A percentile compares a stretch with the other conserved stretches of the same genome.
These are phyloP conservation scores for Backusella parvicylindrica DNA, from an alignment of 192 early-diverging fungal genomes.

Conservation along the genomic window DNA sequence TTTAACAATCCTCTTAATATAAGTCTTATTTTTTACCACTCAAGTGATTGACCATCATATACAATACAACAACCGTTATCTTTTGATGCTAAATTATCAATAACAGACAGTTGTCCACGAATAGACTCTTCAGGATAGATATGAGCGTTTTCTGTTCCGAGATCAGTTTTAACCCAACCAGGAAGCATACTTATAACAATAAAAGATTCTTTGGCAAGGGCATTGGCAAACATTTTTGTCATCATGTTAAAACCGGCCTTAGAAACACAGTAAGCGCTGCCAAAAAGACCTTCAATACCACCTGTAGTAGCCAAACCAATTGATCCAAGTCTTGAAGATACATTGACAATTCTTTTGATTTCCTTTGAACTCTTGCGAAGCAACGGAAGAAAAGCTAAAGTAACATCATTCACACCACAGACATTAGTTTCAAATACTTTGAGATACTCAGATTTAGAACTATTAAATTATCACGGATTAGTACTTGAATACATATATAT, in stretches of 20 bases:
- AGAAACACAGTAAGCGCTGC: constrained; percentile 14
- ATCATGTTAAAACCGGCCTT: constrained; percentile 28
- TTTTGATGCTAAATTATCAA: neutral
- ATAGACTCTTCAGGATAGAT: neutral
- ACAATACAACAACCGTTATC: neutral
- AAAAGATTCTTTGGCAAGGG: neutral
- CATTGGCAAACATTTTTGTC: constrained; percentile 1
- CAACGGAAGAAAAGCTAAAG: constrained; percentile 12
- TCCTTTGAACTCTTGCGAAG: constrained; percentile 9
- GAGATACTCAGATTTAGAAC: constrained; percentile 4
- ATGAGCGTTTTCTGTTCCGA: constrained; percentile 7
- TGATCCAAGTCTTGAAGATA: constrained; percentile 33
- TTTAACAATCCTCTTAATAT: neutral
- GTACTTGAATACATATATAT: neutral
- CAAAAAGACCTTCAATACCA: neutral
- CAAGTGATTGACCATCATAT: neutral
- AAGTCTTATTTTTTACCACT: neutral
- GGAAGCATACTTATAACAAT: constrained; percentile 14
- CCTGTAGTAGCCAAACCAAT: neutral
- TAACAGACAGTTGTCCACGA: neutral
- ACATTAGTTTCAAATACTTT: constrained; percentile 33
- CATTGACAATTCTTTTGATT: constrained; percentile 24
- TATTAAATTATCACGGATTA: neutral
- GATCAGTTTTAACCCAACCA: constrained; percentile 29
- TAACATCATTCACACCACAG: constrained; percentile 16